Base-by-base conservation (phyloP, 2,329 filamentous ascomycete species). In the Metarhizium sp. region DNA sequence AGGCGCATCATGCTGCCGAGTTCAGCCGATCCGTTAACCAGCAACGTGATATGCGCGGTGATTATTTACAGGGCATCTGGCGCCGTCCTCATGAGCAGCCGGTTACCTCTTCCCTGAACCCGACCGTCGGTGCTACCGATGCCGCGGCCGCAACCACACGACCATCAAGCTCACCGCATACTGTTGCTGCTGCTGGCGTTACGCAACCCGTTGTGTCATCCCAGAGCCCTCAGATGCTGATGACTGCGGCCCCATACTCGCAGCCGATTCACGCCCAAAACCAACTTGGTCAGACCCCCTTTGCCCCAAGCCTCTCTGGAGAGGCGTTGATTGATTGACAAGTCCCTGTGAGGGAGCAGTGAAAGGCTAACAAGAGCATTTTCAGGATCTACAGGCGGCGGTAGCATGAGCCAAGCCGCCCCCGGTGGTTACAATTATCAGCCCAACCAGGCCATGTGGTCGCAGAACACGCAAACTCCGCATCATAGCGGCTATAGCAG, bases 1-100 rank as follows among this genome's bases (percentile, higher is more conserved):
- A 96, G 69, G 90, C 91, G 32, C 84, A 90, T 52, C 90, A 95
- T 59, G 87, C 92, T 18, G 90, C 90, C 56, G 92, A 97, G 62
- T 95, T 87, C 74, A 97, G 92, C 74, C 90, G 94, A 64, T 81
- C 82, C 50, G 78, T 97, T 52, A 90, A 88, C 64, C 82, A 88
- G 62, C 87, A 92, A 69, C 86, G 92, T 57, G 84, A 84, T 43
- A 86, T 88, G 71, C 87, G 94, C 57, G 82, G 79, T 57, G 86
- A 92, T 57, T 95, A 90, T 62, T 77, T 95, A 60, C 85, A 92
- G 54, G 85, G 84, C 55, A 81, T 91, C 60, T 97, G 92, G 88
- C 82, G 87, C 60, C 81, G 88, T 58, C 86, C 88, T 11, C 91
- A 95, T 61, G 90, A 96, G 66, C 84, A 87, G 57, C 85, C 89